Percentiles rank a stretch among this genome's conserved stretches.
Evolutionary conservation across 129 eudicot genomes (phyloP).

Genomic region (Erigeron canadensis): DNA sequence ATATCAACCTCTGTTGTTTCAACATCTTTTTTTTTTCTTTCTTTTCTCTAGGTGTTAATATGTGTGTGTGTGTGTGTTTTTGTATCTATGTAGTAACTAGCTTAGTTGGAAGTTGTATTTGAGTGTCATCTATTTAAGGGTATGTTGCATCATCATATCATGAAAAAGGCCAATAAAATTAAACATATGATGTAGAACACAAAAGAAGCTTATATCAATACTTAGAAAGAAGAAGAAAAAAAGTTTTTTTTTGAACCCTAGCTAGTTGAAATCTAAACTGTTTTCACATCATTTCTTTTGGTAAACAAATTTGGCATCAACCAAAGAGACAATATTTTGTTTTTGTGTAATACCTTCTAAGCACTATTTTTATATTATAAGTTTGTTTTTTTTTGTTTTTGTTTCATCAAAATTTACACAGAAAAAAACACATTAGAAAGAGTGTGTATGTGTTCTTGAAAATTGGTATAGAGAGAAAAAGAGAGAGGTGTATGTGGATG

Average conservation of each 20-base stretch:
- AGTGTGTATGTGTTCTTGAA: conserved; percentile 36
- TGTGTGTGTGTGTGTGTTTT: background rate
- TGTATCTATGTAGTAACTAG: conserved; percentile 10
- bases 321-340: conserved; percentile 62
- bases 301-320: conserved; percentile 56
- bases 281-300: conserved; percentile 36
- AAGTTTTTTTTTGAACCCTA: conserved; percentile 53
- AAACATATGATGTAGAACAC: conserved; percentile 32
- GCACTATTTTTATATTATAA: conserved; percentile 25
- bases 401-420: conserved; percentile 34
- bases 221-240: conserved; percentile 41
- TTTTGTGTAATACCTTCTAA: conserved; percentile 19
- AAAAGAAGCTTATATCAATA: conserved; percentile 32
- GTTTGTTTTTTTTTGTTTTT: conserved; percentile 9
- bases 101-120: no score
- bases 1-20: conserved; percentile 37
- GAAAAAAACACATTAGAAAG: conserved; percentile 37
- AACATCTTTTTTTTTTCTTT: conserved; percentile 37
- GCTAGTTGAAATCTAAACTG: conserved; percentile 30
- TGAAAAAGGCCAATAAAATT: conserved; percentile 19
- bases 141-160: conserved; percentile 32
- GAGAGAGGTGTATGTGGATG: conserved; percentile 46
- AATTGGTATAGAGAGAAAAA: conserved; percentile 23
- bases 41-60: conserved; percentile 11
- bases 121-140: conserved; percentile 27